Conservation (phyloP, 805 yeast genomes). For the Wickerhamomyces canadensis region DNA sequence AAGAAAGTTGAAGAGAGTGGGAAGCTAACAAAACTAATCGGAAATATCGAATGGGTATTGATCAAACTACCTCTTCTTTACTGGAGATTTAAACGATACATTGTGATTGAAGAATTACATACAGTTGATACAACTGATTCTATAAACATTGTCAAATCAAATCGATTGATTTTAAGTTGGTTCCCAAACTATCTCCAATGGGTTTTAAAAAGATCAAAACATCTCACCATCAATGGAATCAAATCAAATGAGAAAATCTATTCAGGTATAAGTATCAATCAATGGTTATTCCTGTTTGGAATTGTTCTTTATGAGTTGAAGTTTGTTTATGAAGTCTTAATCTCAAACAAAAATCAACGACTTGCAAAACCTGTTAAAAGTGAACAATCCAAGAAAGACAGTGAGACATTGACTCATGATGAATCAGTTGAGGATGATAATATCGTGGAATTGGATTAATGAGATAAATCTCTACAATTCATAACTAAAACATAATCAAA, state of each 20-base stretch:
- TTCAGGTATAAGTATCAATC: neutral
- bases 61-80: neutral
- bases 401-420: no score
- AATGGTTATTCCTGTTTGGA: neutral
- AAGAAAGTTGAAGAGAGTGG: slow-evolving; percentile 23
- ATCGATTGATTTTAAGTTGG: neutral
- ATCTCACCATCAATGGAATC: no score
- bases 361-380: neutral
- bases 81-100: neutral
- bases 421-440: no score
- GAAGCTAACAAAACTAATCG: no score
- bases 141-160: no score
- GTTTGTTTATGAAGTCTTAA: neutral
- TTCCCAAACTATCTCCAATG: neutral
- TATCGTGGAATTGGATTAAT: no score
- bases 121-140: no score
- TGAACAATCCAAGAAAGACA: neutral
- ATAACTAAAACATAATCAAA: neutral
- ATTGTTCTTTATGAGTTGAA: neutral
- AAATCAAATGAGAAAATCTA: neutral
- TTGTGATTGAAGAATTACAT: neutral
- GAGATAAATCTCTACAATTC: neutral
- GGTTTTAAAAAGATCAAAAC: neutral
- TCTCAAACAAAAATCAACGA: neutral
- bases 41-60: neutral